A percentile compares a stretch with the other conserved stretches of the same genome.
phyloP scores from a whole-genome alignment of 2,329 filamentous ascomycete species.

The Penicillium vulpinum region DNA sequence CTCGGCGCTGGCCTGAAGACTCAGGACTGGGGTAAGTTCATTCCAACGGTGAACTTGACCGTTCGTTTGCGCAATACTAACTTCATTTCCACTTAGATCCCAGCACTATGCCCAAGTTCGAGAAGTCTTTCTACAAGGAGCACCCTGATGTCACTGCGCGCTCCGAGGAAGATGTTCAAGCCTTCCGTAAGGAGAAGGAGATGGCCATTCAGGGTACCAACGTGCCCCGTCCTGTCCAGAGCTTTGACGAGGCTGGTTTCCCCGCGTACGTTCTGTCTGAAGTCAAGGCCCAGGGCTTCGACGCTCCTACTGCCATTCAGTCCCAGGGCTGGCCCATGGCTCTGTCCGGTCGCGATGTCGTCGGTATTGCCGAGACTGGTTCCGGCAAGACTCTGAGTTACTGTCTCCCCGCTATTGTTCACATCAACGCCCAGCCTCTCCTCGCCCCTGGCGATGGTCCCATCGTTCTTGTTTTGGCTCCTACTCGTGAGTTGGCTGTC shows the following conservation, averaged over 20 bases:
- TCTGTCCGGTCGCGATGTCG: conserved; percentile 93
- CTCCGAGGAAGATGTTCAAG: conserved; percentile 75
- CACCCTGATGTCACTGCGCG: conserved; percentile 74
- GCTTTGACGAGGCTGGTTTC: conserved; percentile 96
- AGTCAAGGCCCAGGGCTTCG: conserved; percentile 97
- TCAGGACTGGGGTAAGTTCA: conserved; percentile 78
- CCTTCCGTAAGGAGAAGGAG: conserved; percentile 80
- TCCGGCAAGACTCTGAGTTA: conserved; percentile 99
- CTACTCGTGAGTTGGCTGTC: conserved; percentile 95
- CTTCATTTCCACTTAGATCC: conserved; percentile 59
- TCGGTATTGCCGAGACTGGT: conserved; percentile 98
- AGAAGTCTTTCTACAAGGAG: conserved; percentile 99
- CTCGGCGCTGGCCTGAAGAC: conserved; percentile 85
- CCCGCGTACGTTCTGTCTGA: conserved; percentile 96
- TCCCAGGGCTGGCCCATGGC: conserved; percentile 99
- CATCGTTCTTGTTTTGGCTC: conserved; percentile 92
- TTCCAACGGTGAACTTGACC: neutral
- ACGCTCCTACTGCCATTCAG: conserved; percentile 91
- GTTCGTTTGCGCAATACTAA: conserved; percentile 25
- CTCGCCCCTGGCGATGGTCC: conserved; percentile 92
- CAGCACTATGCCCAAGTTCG: conserved; percentile 82
- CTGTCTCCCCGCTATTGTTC: conserved; percentile 95
- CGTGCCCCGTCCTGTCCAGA: conserved; percentile 91
- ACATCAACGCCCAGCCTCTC: conserved; percentile 98
- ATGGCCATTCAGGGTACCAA: conserved; percentile 79